Evolutionary conservation across 805 yeast species (phyloP).

Genomic region (Metschnikowia kunwiensis): DNA sequence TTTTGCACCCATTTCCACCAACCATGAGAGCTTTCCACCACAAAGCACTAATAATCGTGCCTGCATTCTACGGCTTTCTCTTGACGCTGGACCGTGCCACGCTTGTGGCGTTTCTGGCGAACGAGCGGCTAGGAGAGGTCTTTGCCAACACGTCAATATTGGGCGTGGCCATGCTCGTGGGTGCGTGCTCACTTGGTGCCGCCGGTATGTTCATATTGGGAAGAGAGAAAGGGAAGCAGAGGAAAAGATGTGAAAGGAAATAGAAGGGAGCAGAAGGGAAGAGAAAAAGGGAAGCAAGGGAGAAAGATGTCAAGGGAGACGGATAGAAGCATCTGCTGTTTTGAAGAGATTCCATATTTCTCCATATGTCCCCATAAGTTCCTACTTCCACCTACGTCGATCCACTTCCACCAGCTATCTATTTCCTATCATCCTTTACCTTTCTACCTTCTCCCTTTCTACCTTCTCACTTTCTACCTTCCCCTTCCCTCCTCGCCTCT

Average conservation of each 20-base stretch:
- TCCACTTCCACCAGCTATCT: no score
- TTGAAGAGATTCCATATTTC: no score
- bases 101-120: constrained; percentile 21
- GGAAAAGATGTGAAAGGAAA: no score
- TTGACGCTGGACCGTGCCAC: constrained; percentile 31
- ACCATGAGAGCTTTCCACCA: constrained; percentile 7
- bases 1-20: constrained; percentile 23
- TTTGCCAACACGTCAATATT: constrained; percentile 21
- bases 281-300: not conserved
- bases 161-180: constrained; percentile 26
- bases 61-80: constrained; percentile 28
- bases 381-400: no score
- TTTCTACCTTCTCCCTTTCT: no score
- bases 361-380: no score
- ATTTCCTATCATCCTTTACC: no score
- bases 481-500: no score
- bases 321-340: no score
- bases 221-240: not conserved
- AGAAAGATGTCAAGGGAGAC: not conserved
- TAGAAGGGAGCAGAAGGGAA: not conserved
- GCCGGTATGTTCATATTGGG: constrained; percentile 24
- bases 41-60: constrained; percentile 15
- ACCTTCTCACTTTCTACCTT: no score
- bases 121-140: constrained; percentile 20
- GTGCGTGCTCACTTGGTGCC: constrained; percentile 36